These are phyloP conservation scores for Populus simonii DNA, from an alignment of 345 rosid genomes.

Conservation along the genomic window DNA sequence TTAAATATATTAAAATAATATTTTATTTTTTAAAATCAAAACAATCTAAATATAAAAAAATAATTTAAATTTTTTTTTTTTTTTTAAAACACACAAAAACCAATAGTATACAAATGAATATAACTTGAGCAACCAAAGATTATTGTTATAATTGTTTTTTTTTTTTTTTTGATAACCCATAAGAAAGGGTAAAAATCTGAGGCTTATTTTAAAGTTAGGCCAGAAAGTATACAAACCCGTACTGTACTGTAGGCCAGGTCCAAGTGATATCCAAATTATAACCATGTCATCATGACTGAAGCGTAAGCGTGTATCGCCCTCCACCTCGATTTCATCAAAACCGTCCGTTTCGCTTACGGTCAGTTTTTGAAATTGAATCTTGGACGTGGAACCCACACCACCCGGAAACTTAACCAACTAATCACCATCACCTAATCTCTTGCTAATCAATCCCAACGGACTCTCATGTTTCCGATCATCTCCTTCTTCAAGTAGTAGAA, in stretches of 20 bases:
- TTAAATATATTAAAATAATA: too few species aligned
- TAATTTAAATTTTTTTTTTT: too few species aligned
- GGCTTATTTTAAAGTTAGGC: not conserved
- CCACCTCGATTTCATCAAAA: not conserved
- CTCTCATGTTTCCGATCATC: not conserved
- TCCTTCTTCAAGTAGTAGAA: not conserved
- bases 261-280: not conserved
- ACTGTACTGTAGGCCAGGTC: not conserved
- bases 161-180: too few species aligned
- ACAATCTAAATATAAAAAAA: too few species aligned
- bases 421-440: not conserved
- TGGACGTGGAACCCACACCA: slow-evolving; percentile 12
- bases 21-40: too few species aligned
- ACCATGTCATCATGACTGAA: not conserved
- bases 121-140: too few species aligned
- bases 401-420: not conserved
- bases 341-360: not conserved
- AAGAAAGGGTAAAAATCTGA: not conserved
- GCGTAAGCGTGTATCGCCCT: not conserved
- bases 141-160: too few species aligned
- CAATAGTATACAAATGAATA: too few species aligned
- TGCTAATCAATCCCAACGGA: not conserved
- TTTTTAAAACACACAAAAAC: too few species aligned
- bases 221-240: not conserved
- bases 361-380: not conserved